phyloP scores from a whole-genome alignment of 805 yeast species.

The Yarrowia alimentaria region DNA sequence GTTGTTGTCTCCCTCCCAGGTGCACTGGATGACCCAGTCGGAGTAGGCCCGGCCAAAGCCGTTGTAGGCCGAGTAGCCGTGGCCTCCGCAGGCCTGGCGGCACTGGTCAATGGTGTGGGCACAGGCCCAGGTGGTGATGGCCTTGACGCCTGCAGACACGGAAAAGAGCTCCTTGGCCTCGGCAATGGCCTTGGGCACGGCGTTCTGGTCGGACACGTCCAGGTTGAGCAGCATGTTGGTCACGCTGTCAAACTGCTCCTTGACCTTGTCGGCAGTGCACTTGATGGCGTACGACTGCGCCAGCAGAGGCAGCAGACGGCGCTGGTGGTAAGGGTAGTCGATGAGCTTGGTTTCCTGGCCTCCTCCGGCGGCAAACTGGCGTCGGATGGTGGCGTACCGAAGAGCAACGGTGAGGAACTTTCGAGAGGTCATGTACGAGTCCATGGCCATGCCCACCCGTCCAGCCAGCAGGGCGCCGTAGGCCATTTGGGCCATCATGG shows the following conservation, averaged over 20 bases:
- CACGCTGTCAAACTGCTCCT: conserved; percentile 47
- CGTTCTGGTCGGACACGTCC: conserved; percentile 47
- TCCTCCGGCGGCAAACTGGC: conserved; percentile 65
- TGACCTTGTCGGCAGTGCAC: conserved; percentile 65
- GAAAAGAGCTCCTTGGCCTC: conserved; percentile 76
- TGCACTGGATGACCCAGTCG: conserved; percentile 95
- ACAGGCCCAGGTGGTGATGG: conserved; percentile 84
- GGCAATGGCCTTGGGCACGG: conserved; percentile 50
- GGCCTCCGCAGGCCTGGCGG: conserved; percentile 94
- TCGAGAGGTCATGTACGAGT: conserved; percentile 75
- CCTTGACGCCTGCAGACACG: conserved; percentile 81
- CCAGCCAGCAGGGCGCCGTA: conserved; percentile 86
- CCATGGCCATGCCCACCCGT: conserved; percentile 84
- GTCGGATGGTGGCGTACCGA: conserved; percentile 83
- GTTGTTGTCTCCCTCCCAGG: conserved; percentile 97
- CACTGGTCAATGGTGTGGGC: conserved; percentile 80
- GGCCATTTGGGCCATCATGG: conserved; percentile 83
- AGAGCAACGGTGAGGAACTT: conserved; percentile 79
- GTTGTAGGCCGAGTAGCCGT: conserved; percentile 86
- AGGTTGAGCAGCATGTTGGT: conserved; percentile 46
- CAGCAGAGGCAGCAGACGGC: conserved; percentile 75
- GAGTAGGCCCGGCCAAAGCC: conserved; percentile 84
- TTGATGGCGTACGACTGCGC: conserved; percentile 76
- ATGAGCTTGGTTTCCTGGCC: conserved; percentile 67
- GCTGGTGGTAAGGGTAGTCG: conserved; percentile 85